Conservation (phyloP, 352 stramenopile genomes). For the Globisporangium sylvaticum region DNA sequence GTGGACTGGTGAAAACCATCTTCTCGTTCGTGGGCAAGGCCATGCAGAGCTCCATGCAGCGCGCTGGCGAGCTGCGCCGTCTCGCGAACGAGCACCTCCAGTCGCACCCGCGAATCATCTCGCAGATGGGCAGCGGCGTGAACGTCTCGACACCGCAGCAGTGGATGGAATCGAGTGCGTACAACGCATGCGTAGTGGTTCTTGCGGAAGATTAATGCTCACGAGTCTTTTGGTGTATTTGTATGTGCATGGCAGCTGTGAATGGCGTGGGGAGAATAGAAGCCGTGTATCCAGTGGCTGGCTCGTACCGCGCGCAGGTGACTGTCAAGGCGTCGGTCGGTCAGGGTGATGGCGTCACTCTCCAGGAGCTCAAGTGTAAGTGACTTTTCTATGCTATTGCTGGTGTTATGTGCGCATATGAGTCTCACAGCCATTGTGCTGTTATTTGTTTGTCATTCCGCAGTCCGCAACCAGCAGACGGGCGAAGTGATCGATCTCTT, state of each 20-base stretch:
- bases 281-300: constrained; percentile 58
- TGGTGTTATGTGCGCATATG: constrained; percentile 1
- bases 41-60: constrained; percentile 65
- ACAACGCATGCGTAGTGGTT: background rate
- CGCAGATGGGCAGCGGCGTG: constrained; percentile 43
- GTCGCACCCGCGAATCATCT: constrained; percentile 40
- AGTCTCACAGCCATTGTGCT: no score
- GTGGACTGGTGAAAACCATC: constrained; percentile 57
- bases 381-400: background rate
- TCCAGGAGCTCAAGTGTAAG: constrained; percentile 68
- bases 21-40: constrained; percentile 59
- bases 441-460: background rate
- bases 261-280: constrained; percentile 62
- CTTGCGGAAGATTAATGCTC: background rate
- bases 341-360: constrained; percentile 30
- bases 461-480: constrained; percentile 53
- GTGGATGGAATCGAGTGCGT: constrained; percentile 76
- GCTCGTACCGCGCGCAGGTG: constrained; percentile 35
- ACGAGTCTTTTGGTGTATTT: background rate
- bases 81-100: constrained; percentile 53
- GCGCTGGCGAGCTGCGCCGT: constrained; percentile 48
- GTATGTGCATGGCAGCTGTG: constrained; percentile 34
- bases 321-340: constrained; percentile 50
- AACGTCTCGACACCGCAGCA: constrained; percentile 53
- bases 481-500: constrained; percentile 68